Conservation (phyloP, 2,329 filamentous ascomycete genomes). For the Pseudogymnoascus sp. region DNA sequence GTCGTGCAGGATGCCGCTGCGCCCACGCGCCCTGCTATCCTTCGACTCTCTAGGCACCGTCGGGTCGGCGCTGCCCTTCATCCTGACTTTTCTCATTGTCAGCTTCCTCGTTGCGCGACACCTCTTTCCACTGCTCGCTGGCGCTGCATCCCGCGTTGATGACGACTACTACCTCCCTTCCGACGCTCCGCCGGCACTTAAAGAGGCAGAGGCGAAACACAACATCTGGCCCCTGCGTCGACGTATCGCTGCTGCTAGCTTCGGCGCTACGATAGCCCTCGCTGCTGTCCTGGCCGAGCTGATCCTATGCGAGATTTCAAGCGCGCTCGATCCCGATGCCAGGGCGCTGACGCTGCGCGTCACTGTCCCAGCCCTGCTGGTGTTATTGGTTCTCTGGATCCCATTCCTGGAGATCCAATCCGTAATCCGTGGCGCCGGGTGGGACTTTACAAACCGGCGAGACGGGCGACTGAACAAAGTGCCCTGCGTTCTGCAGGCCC, state of each 20-base stretch:
- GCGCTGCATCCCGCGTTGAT: constrained; percentile 41
- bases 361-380: constrained; percentile 61
- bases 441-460: constrained; percentile 51
- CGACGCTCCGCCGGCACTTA: constrained; percentile 50
- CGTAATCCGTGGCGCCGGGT: constrained; percentile 43
- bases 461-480: constrained; percentile 48
- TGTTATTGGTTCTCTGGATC: constrained; percentile 64
- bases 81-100: constrained; percentile 59
- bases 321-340: constrained; percentile 59
- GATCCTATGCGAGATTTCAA: constrained; percentile 76
- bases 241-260: constrained; percentile 52
- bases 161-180: constrained; percentile 55
- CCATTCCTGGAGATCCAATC: constrained; percentile 68
- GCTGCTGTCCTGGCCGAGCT: constrained; percentile 70
- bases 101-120: constrained; percentile 54
- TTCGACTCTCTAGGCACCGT: constrained; percentile 5
- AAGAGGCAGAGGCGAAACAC: constrained; percentile 51
- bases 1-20: not conserved
- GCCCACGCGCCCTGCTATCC: not conserved
- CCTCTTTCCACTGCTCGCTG: constrained; percentile 64
- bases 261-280: constrained; percentile 67
- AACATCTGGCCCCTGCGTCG: constrained; percentile 43
- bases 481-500: constrained; percentile 55
- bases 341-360: constrained; percentile 58
- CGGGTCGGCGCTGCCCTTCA: constrained; percentile 47